Percentiles rank a stretch among this genome's conserved stretches.
Evolutionary conservation across 805 yeast species (phyloP).

Genomic region (Nakazawaea peltata): DNA sequence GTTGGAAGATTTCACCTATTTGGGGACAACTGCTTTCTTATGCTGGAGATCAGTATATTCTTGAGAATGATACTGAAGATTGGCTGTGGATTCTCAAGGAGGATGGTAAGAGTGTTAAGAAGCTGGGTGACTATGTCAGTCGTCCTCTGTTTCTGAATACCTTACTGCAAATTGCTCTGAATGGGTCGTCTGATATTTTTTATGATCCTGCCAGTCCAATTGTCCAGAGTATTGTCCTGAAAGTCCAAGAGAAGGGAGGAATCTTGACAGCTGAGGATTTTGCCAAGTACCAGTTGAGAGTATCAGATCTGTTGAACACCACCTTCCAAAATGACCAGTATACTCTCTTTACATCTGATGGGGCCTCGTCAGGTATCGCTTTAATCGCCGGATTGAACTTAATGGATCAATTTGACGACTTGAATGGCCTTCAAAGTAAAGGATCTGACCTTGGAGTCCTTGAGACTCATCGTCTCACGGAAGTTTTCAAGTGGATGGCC

Average conservation of each 20-base stretch:
- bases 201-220: constrained; percentile 80
- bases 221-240: constrained; percentile 47
- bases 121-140: constrained; percentile 50
- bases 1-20: constrained; percentile 51
- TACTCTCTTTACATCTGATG: constrained; percentile 48
- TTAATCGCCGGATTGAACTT: constrained; percentile 67
- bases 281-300: constrained; percentile 44
- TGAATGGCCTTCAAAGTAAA: constrained; percentile 18
- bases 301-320: constrained; percentile 36
- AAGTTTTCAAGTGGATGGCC: constrained; percentile 91
- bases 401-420: constrained; percentile 36
- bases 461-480: constrained; percentile 63
- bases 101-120: constrained; percentile 22
- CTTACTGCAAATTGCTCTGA: constrained; percentile 56
- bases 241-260: constrained; percentile 55
- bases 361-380: constrained; percentile 83
- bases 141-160: constrained; percentile 64
- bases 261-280: constrained; percentile 61
- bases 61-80: constrained; percentile 24
- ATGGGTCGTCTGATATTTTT: constrained; percentile 71
- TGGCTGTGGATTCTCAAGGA: constrained; percentile 51
- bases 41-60: constrained; percentile 26
- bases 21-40: constrained; percentile 26
- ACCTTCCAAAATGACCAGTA: constrained; percentile 17
- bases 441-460: constrained; percentile 34